phyloP scores from a whole-genome alignment of 805 yeast genomes.

The Candida mattraensis region DNA sequence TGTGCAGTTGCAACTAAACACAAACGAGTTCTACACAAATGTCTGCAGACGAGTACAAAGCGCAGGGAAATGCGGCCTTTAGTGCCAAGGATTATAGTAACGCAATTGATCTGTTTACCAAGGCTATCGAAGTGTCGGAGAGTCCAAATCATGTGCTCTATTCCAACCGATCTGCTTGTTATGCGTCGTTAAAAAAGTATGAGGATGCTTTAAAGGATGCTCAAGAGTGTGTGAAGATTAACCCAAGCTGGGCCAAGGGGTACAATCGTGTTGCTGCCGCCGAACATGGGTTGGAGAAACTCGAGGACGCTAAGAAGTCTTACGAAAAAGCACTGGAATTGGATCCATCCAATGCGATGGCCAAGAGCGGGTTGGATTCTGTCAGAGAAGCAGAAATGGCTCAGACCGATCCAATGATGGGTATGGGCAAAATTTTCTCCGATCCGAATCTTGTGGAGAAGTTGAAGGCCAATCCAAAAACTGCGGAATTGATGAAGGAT shows the following conservation, averaged over 20 bases:
- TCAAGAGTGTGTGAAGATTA: slow-evolving; percentile 73
- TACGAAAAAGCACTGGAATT: slow-evolving; percentile 79
- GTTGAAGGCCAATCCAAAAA: slow-evolving; percentile 80
- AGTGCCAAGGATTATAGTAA: slow-evolving; percentile 78
- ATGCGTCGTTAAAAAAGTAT: slow-evolving; percentile 77
- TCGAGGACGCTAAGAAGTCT: slow-evolving; percentile 68
- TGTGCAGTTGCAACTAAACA: not conserved
- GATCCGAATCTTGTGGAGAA: slow-evolving; percentile 79
- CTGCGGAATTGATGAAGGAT: slow-evolving; percentile 83
- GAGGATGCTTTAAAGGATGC: slow-evolving; percentile 82
- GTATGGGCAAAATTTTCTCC: slow-evolving; percentile 72
- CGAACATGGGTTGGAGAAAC: slow-evolving; percentile 77
- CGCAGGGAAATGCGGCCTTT: slow-evolving; percentile 92
- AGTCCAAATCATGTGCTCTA: slow-evolving; percentile 87
- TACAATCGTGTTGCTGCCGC: slow-evolving; percentile 94
- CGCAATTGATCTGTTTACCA: slow-evolving; percentile 78
- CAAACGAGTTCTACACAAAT: slow-evolving; percentile 25
- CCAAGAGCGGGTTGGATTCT: slow-evolving; percentile 74
- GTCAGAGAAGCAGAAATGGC: slow-evolving; percentile 55
- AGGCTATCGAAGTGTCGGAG: slow-evolving; percentile 83
- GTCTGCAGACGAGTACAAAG: slow-evolving; percentile 78
- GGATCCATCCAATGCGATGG: slow-evolving; percentile 82
- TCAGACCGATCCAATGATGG: slow-evolving; percentile 56
- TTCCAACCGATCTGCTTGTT: slow-evolving; percentile 92
- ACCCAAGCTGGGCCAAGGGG: slow-evolving; percentile 93